Percentiles rank a stretch among this genome's conserved stretches.
phyloP scores from a whole-genome alignment of 2,329 filamentous ascomycete species.

The Epichloe scottii region DNA sequence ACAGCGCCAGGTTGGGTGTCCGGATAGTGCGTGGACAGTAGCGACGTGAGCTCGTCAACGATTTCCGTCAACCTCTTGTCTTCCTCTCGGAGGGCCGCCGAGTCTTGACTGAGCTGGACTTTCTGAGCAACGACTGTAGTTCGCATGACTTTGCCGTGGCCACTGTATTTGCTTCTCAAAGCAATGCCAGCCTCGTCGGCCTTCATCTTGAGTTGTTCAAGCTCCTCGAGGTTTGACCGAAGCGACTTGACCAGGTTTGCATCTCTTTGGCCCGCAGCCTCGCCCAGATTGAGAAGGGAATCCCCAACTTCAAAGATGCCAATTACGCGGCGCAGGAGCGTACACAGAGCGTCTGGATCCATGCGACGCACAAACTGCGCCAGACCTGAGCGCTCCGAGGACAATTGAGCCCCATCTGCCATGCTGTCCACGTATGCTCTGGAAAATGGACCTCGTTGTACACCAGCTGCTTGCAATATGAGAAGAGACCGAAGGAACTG shows the following conservation, averaged over 20 bases:
- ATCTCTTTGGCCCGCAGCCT: slow-evolving; percentile 20
- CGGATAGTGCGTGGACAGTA: slow-evolving; percentile 15
- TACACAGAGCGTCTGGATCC: slow-evolving; percentile 20
- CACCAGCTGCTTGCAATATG: slow-evolving; percentile 27
- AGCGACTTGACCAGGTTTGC: slow-evolving; percentile 23
- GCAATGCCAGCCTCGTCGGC: slow-evolving; percentile 32
- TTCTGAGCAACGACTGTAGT: slow-evolving; percentile 73
- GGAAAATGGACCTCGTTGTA: slow-evolving; percentile 30
- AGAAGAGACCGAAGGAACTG: slow-evolving; percentile 36
- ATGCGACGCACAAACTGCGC: slow-evolving; percentile 48
- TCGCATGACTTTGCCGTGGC: slow-evolving; percentile 55
- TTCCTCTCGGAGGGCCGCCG: slow-evolving; percentile 54
- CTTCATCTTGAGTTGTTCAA: slow-evolving; percentile 32
- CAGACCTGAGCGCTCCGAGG: slow-evolving; percentile 37
- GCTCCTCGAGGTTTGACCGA: slow-evolving; percentile 28
- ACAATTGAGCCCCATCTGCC: slow-evolving; percentile 38
- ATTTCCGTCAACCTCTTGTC: slow-evolving; percentile 59
- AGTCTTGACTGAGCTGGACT: slow-evolving; percentile 66
- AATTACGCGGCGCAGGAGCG: slow-evolving; percentile 15
- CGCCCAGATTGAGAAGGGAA: slow-evolving; percentile 19
- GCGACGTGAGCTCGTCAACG: slow-evolving; percentile 35
- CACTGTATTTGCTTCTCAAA: slow-evolving; percentile 64
- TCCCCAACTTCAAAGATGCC: slow-evolving; percentile 25
- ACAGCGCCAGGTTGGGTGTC: slow-evolving; percentile 25
- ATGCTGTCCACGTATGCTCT: slow-evolving; percentile 50